These are phyloP conservation scores for Hanseniaspora vineae DNA, from an alignment of 805 yeast genomes.

Conservation along the genomic window DNA sequence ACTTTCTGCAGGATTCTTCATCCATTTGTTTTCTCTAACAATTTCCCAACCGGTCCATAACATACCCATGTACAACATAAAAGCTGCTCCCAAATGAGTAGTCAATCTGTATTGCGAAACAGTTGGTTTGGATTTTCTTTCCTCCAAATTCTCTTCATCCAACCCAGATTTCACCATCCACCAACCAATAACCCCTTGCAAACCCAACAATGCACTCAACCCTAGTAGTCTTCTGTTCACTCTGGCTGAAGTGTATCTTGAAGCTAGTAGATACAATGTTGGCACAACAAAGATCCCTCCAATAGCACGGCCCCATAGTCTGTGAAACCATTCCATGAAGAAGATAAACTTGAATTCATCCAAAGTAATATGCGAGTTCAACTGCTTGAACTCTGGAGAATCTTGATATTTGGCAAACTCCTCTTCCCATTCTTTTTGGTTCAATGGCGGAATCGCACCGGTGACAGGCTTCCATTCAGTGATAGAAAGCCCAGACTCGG, in stretches of 20 bases:
- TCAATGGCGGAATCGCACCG: conserved; percentile 83
- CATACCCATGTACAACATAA: conserved; percentile 76
- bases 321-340: conserved; percentile 96
- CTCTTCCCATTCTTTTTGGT: conserved; percentile 67
- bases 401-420: conserved; percentile 72
- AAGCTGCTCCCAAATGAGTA: conserved; percentile 89
- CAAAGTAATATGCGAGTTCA: conserved; percentile 69
- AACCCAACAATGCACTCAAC: conserved; percentile 64
- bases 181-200: conserved; percentile 97
- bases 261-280: conserved; percentile 60
- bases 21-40: conserved; percentile 58
- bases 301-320: conserved; percentile 83
- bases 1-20: conserved; percentile 50
- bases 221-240: conserved; percentile 59
- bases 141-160: conserved; percentile 63
- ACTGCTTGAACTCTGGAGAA: conserved; percentile 82
- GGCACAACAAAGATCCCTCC: conserved; percentile 78
- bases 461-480: conserved; percentile 99
- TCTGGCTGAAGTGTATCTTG: conserved; percentile 49
- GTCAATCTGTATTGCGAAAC: conserved; percentile 92
- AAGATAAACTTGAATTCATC: conserved; percentile 93
- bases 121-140: conserved; percentile 87
- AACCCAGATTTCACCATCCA: conserved; percentile 99
- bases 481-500: conserved; percentile 91
- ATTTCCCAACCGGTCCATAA: conserved; percentile 82